These are phyloP conservation scores for Colletotrichum acutatum DNA, from an alignment of 2,329 filamentous ascomycete species.

Conservation along the genomic window DNA sequence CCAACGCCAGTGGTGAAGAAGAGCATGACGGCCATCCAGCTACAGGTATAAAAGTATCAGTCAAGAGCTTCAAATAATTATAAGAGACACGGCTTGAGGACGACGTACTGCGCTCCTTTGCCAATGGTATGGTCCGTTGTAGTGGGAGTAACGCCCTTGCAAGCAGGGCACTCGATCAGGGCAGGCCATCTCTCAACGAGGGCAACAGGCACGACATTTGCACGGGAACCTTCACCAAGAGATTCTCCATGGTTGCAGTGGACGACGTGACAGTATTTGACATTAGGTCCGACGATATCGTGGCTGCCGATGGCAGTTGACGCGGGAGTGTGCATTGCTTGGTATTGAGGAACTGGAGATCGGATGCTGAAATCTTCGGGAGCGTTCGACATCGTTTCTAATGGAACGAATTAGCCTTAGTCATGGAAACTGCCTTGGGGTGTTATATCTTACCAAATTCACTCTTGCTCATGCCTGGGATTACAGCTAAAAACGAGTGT, in stretches of 20 bases:
- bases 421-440: too few relatives aligned
- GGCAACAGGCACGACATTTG: constrained; percentile 29
- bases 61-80: background rate
- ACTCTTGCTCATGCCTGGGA: constrained; percentile 10
- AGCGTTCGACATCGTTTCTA: constrained; percentile 12
- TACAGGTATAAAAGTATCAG: background rate
- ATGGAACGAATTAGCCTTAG: background rate
- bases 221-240: background rate
- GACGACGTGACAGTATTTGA: background rate
- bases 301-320: background rate
- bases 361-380: constrained; percentile 12
- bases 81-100: background rate
- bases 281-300: background rate
- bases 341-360: constrained; percentile 22
- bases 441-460: background rate
- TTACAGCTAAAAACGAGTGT: background rate
- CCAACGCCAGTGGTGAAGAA: constrained; percentile 32
- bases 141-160: constrained; percentile 20
- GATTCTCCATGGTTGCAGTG: background rate
- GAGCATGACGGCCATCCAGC: constrained; percentile 33
- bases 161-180: constrained; percentile 29
- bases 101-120: constrained; percentile 32
- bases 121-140: constrained; percentile 18
- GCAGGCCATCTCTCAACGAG: constrained; percentile 27
- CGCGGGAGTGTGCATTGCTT: constrained; percentile 16